Percentiles rank a stretch among this genome's conserved stretches.
phyloP scores from a whole-genome alignment of 352 stramenopile species.

The Pythium rhizo-oryzae region DNA sequence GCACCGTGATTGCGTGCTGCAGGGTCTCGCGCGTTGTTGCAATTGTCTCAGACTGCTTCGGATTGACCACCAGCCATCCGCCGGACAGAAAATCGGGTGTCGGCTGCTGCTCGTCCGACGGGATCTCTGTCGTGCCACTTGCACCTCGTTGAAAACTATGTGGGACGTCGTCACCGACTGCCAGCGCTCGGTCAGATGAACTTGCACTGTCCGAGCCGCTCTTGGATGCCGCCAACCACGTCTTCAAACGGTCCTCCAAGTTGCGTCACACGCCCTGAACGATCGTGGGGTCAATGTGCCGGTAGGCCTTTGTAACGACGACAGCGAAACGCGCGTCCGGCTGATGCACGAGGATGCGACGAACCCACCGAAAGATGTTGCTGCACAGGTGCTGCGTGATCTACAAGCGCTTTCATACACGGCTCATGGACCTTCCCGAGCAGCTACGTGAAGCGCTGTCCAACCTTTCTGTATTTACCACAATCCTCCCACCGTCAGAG shows the following conservation, averaged over 20 bases:
- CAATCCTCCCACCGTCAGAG: neutral
- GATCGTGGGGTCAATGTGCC: neutral
- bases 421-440: neutral
- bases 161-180: no score
- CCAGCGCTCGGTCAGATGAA: no score
- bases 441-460: neutral
- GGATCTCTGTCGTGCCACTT: neutral
- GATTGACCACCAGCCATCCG: neutral
- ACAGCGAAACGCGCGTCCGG: slow-evolving; percentile 16
- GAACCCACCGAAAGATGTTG: slow-evolving; percentile 14
- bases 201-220: no score
- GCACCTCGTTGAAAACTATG: neutral
- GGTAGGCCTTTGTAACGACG: slow-evolving; percentile 20
- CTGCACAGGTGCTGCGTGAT: neutral
- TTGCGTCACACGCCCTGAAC: neutral
- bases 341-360: slow-evolving; percentile 12
- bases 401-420: neutral
- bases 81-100: neutral
- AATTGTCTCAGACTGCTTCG: neutral
- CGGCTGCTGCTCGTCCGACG: neutral
- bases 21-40: neutral
- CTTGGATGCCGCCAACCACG: neutral
- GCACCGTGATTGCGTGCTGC: neutral
- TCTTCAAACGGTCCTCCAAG: slow-evolving; percentile 6
- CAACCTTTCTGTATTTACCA: neutral